Percentiles rank a stretch among this genome's conserved stretches.
phyloP scores from a whole-genome alignment of 805 yeast species.

The Saccharomycopsis vini region DNA sequence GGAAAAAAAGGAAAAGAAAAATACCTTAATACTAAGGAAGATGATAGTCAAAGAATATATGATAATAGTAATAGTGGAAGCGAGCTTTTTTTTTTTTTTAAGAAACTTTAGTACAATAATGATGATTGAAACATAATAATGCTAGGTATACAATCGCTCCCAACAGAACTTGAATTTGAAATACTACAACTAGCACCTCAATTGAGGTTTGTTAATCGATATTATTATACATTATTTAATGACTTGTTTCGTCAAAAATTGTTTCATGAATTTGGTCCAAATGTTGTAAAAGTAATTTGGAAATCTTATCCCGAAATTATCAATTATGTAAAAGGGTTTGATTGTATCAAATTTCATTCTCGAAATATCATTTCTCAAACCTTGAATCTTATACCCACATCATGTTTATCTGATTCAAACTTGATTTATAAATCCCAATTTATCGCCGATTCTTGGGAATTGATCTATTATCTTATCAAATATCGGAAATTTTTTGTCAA shows the following conservation, averaged over 20 bases:
- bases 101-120: too few species aligned
- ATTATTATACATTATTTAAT: conserved; percentile 43
- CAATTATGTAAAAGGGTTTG: conserved; percentile 31
- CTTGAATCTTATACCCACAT: conserved; percentile 18
- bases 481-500: conserved; percentile 48
- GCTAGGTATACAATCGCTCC: conserved; percentile 27
- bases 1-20: too few species aligned
- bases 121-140: too few species aligned
- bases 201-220: conserved; percentile 30
- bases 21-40: too few species aligned
- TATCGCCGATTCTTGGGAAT: conserved; percentile 33
- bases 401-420: background rate
- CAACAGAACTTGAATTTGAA: conserved; percentile 35
- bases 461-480: conserved; percentile 40
- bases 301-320: background rate
- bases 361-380: conserved; percentile 24
- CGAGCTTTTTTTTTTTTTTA: too few species aligned
- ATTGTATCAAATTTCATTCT: conserved; percentile 26
- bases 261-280: conserved; percentile 31
- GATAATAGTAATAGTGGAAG: too few species aligned
- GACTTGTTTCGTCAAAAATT: conserved; percentile 36
- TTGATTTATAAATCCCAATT: conserved; percentile 16
- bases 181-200: conserved; percentile 29
- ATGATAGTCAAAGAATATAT: too few species aligned
- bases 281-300: conserved; percentile 21